Evolutionary conservation across 2,329 filamentous ascomycete species (phyloP).

Genomic region (Penicillium olsonii): DNA sequence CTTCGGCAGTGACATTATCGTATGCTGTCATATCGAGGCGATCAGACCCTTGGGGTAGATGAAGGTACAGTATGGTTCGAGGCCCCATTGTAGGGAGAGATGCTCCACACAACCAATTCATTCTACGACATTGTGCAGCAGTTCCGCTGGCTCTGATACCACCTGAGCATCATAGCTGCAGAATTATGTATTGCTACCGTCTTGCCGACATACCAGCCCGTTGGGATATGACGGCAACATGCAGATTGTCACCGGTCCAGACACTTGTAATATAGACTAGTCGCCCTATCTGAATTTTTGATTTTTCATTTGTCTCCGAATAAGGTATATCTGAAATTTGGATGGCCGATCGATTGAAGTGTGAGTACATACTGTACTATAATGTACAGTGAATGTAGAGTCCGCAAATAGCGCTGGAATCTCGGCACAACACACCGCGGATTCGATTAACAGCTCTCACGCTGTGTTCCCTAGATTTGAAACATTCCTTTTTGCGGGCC

Average conservation of each 20-base stretch:
- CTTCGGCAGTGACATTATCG: neutral
- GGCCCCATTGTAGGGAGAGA: neutral
- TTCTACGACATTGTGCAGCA: slow-evolving; percentile 11
- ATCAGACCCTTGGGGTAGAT: slow-evolving; percentile 1
- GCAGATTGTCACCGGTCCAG: neutral
- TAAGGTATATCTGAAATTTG: neutral
- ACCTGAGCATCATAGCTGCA: slow-evolving; percentile 2
- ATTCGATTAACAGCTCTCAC: slow-evolving; percentile 1
- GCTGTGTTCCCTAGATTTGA: neutral
- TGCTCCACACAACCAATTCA: slow-evolving; percentile 8
- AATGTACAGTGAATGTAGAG: neutral
- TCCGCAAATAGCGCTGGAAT: too few species aligned
- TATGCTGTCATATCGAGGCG: slow-evolving; percentile 3
- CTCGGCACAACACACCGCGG: too few species aligned
- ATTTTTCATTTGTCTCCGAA: neutral
- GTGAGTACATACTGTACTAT: too few species aligned
- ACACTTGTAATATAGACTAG: neutral
- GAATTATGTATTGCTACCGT: neutral
- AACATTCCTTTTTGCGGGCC: neutral
- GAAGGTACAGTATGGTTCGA: neutral
- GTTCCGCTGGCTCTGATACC: slow-evolving; percentile 10
- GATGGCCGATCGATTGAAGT: neutral
- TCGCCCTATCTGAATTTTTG: neutral
- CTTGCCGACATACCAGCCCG: neutral
- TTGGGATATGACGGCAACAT: neutral